Conservation (phyloP, 441 rosid genomes). For the Corymbia citriodora region DNA sequence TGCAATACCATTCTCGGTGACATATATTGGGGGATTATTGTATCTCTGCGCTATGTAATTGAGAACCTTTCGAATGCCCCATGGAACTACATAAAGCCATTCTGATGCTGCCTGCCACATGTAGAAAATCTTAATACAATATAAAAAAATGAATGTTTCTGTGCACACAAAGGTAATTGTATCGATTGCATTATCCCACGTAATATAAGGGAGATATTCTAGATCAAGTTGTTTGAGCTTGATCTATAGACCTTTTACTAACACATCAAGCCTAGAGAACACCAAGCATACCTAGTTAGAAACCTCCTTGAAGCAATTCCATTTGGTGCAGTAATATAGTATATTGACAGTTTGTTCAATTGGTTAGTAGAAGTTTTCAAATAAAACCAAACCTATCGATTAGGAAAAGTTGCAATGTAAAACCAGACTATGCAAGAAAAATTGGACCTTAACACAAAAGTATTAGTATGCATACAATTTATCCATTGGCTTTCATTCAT, state of each 20-base stretch:
- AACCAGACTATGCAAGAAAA: not conserved
- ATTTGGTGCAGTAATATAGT: not conserved
- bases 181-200: not conserved
- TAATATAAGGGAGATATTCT: not conserved
- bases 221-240: not conserved
- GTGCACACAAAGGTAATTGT: not conserved
- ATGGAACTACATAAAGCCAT: slow-evolving; percentile 90
- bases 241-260: not conserved
- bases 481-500: not conserved
- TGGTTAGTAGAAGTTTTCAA: not conserved
- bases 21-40: slow-evolving; percentile 52
- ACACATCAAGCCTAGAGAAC: not conserved
- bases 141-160: not conserved
- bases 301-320: not conserved
- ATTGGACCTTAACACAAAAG: not conserved
- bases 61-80: slow-evolving; percentile 81
- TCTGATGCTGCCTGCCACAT: slow-evolving; percentile 86
- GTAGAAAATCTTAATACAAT: slow-evolving; percentile 6
- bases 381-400: not conserved
- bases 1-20: slow-evolving; percentile 73
- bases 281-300: not conserved
- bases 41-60: slow-evolving; percentile 57
- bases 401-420: not conserved
- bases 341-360: not conserved
- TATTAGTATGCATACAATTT: not conserved